Percentiles rank a stretch among this genome's conserved stretches.
phyloP scores from a whole-genome alignment of 2,329 filamentous ascomycete genomes.

The Colletotrichum noveboracense region DNA sequence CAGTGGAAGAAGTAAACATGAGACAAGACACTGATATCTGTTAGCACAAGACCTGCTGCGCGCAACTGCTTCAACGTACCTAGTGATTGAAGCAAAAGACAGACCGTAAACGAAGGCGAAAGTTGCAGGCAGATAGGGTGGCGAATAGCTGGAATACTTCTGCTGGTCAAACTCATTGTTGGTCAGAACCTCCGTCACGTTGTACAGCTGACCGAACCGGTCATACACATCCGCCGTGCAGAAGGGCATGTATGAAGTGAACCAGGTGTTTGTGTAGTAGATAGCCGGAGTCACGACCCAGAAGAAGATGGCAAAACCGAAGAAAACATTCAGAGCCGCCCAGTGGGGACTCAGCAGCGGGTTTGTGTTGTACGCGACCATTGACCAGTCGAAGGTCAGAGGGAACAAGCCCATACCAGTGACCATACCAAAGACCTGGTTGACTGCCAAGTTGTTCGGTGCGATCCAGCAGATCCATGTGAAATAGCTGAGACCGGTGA shows the following conservation, averaged over 20 bases:
- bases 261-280: conserved; percentile 65
- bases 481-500: conserved; percentile 45
- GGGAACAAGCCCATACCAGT: conserved; percentile 43
- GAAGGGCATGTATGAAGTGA: conserved; percentile 60
- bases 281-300: conserved; percentile 60
- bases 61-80: not conserved
- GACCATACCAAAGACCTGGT: conserved; percentile 54
- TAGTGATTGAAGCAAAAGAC: conserved; percentile 72
- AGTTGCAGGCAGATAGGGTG: conserved; percentile 54
- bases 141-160: conserved; percentile 55
- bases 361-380: conserved; percentile 32
- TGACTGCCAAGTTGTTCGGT: conserved; percentile 49
- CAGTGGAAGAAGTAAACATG: conserved; percentile 46
- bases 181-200: conserved; percentile 46
- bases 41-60: conserved; percentile 33
- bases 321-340: conserved; percentile 65
- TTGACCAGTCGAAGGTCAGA: conserved; percentile 46
- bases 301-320: conserved; percentile 57
- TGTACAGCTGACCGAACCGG: conserved; percentile 51
- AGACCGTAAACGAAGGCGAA: conserved; percentile 57
- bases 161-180: conserved; percentile 48
- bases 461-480: conserved; percentile 53
- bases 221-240: conserved; percentile 58
- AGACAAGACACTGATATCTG: conserved; percentile 41
- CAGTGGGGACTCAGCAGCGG: conserved; percentile 56